A percentile compares a stretch with the other conserved stretches of the same genome.
Evolutionary conservation across 2,329 filamentous ascomycete species (phyloP).

Genomic region (Bipolaris gigantea): DNA sequence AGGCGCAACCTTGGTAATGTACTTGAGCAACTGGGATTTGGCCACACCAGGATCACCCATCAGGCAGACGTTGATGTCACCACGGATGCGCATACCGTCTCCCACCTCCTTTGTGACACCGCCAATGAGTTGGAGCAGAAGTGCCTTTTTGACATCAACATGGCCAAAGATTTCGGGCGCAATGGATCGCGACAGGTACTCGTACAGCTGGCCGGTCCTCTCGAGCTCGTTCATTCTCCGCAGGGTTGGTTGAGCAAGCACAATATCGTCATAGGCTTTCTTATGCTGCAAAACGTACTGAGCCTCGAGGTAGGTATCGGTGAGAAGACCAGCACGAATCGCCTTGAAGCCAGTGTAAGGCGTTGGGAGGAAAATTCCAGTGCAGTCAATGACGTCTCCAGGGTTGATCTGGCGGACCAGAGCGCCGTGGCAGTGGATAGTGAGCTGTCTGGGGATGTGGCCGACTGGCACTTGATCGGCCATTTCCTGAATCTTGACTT

Average conservation of each 20-base stretch:
- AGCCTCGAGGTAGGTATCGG: slow-evolving; percentile 94
- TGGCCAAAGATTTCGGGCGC: slow-evolving; percentile 97
- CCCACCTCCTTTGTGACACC: slow-evolving; percentile 96
- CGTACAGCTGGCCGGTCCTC: slow-evolving; percentile 88
- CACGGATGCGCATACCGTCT: slow-evolving; percentile 98
- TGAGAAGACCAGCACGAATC: slow-evolving; percentile 92
- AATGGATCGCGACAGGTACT: slow-evolving; percentile 92
- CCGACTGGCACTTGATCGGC: slow-evolving; percentile 98
- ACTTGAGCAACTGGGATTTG: slow-evolving; percentile 97
- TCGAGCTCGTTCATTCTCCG: slow-evolving; percentile 83
- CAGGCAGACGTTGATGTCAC: slow-evolving; percentile 96
- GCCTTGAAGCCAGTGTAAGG: slow-evolving; percentile 99
- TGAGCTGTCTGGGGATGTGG: slow-evolving; percentile 91
- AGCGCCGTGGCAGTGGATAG: slow-evolving; percentile 84
- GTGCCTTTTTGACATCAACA: slow-evolving; percentile 94
- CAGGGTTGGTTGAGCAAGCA: slow-evolving; percentile 76
- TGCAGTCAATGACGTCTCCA: slow-evolving; percentile 90
- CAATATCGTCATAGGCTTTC: slow-evolving; percentile 93
- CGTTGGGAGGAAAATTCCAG: slow-evolving; percentile 93
- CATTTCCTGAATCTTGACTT: slow-evolving; percentile 98
- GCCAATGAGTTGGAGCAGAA: slow-evolving; percentile 91
- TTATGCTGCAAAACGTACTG: slow-evolving; percentile 95
- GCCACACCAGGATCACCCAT: slow-evolving; percentile 99
- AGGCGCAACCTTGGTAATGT: slow-evolving; percentile 96
- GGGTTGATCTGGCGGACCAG: slow-evolving; percentile 86